A percentile compares a stretch with the other conserved stretches of the same genome.
phyloP scores from a whole-genome alignment of 768 basidiomycete species.

The Tricholoma hemisulphureum region DNA sequence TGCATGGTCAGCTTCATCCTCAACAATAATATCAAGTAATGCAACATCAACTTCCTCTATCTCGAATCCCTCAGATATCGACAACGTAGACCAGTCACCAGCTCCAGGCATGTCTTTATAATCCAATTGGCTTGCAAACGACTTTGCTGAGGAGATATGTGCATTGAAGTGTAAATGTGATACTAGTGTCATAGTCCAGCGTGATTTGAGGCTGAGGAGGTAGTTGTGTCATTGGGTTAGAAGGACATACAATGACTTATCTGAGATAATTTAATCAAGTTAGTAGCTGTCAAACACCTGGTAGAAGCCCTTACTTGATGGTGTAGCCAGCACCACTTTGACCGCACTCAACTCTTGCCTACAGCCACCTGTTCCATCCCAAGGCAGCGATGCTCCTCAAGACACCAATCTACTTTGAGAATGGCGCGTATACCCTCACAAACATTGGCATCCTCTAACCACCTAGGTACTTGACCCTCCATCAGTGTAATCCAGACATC shows the following conservation, averaged over 20 bases:
- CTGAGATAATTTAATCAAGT: neutral
- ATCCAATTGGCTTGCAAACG: neutral
- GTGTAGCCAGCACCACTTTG: neutral
- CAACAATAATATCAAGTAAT: neutral
- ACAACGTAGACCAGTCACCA: neutral
- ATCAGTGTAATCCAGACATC: no score
- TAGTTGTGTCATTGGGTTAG: neutral
- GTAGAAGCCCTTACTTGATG: slow-evolving; percentile 3
- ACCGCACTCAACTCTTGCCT: neutral
- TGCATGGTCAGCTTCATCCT: no score
- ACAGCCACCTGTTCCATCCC: slow-evolving; percentile 10
- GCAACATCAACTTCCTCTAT: no score
- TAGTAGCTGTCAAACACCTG: neutral
- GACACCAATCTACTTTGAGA: slow-evolving; percentile 11
- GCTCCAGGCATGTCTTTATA: neutral
- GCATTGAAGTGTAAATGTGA: neutral
- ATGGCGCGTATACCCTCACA: no score
- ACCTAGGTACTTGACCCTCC: no score
- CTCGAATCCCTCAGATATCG: neutral
- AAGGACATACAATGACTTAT: neutral
- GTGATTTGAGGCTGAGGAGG: slow-evolving; percentile 1
- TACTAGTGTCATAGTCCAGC: neutral
- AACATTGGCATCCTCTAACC: no score
- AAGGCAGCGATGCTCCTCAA: slow-evolving; percentile 17
- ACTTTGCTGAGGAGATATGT: slow-evolving; percentile 1